These are phyloP conservation scores for Dryas octopetala DNA, from an alignment of 306 rosid genomes.

Conservation along the genomic window DNA sequence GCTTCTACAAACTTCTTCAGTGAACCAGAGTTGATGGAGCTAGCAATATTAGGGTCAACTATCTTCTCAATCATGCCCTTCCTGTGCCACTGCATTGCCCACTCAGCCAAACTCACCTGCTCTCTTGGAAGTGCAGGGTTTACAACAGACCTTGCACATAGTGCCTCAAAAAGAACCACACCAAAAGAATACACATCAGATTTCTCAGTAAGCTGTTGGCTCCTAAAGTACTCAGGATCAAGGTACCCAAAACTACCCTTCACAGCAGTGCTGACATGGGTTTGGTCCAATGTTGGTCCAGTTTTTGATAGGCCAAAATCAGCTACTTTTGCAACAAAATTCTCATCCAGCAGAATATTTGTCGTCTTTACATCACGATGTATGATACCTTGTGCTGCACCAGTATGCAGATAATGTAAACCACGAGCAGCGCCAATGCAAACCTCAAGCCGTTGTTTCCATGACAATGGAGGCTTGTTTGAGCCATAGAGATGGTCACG, in stretches of 20 bases:
- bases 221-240: slow-evolving; percentile 78
- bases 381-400: slow-evolving; percentile 69
- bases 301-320: slow-evolving; percentile 85
- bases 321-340: slow-evolving; percentile 68
- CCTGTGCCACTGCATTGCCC: slow-evolving; percentile 54
- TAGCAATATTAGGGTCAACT: slow-evolving; percentile 46
- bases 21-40: slow-evolving; percentile 38
- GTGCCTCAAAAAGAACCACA: slow-evolving; percentile 70
- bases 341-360: slow-evolving; percentile 77
- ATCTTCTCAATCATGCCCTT: slow-evolving; percentile 46
- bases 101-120: slow-evolving; percentile 69
- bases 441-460: slow-evolving; percentile 80
- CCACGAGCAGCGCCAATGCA: slow-evolving; percentile 92
- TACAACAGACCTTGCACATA: slow-evolving; percentile 65
- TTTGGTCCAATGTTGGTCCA: slow-evolving; percentile 52
- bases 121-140: slow-evolving; percentile 49
- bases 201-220: slow-evolving; percentile 74
- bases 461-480: slow-evolving; percentile 50
- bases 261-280: slow-evolving; percentile 86
- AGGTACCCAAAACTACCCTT: slow-evolving; percentile 94
- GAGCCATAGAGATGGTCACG: slow-evolving; percentile 72
- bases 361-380: slow-evolving; percentile 92
- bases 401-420: slow-evolving; percentile 85
- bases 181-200: slow-evolving; percentile 89
- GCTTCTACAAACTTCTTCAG: slow-evolving; percentile 46